phyloP scores from a whole-genome alignment of 306 rosid genomes.

The Rosa persica region DNA sequence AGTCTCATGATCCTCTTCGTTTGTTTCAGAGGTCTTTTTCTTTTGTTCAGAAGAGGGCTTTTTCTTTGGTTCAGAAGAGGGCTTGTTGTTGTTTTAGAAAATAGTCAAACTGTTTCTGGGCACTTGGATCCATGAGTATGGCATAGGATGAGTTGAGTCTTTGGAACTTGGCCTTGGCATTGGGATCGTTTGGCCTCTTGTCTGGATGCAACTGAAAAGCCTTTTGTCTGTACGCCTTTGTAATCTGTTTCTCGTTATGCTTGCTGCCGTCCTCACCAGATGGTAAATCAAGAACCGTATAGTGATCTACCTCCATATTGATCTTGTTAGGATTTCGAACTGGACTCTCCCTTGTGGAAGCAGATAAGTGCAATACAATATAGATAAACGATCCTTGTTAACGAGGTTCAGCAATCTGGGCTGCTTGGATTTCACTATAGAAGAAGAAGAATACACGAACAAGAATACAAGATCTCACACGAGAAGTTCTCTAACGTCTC shows the following conservation, averaged over 20 bases:
- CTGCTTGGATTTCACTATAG: too few species aligned
- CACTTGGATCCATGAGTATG: constrained; percentile 69
- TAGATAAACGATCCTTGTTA: too few species aligned
- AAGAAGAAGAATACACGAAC: too few species aligned
- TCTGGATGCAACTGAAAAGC: constrained; percentile 87
- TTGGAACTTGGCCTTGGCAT: constrained; percentile 70
- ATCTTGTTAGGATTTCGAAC: too few species aligned
- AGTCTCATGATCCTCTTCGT: too few species aligned
- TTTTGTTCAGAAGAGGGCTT: neutral
- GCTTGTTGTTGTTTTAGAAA: neutral
- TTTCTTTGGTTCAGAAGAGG: neutral
- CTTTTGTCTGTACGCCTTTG: constrained; percentile 67
- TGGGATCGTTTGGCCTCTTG: constrained; percentile 80
- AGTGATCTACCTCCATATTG: constrained; percentile 46
- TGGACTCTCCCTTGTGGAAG: too few species aligned
- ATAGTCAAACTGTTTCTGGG: constrained; percentile 63
- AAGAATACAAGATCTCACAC: too few species aligned
- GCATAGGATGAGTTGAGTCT: constrained; percentile 67
- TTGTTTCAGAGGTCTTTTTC: too few species aligned
- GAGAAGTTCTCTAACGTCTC: too few species aligned
- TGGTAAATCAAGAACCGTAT: constrained; percentile 68
- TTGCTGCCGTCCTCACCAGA: constrained; percentile 77
- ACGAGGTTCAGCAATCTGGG: too few species aligned
- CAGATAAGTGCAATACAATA: too few species aligned
- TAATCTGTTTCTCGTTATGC: constrained; percentile 58